Evolutionary conservation across 805 yeast genomes (phyloP), one percentile per base, ranked within the genome.

Genomic region (Hanseniaspora valbyensis): DNA sequence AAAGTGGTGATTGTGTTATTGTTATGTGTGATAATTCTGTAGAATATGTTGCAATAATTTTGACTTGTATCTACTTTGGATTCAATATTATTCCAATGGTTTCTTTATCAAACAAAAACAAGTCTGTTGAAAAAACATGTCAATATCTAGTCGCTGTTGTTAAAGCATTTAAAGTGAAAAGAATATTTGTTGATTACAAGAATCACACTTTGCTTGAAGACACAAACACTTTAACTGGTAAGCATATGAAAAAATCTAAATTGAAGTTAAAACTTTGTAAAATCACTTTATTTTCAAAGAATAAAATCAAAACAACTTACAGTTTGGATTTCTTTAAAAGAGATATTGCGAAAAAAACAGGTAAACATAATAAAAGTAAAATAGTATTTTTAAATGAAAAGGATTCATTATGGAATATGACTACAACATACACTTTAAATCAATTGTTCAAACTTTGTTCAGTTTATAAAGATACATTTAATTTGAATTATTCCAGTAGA

Each of bases 381-480:
- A 49, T 65, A 1, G 54, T 64, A 8, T 65, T 66, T 64, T 56
- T 65, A n/a, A 53, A 61, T 44, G 53, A 56, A 19, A 59, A 58
- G 19, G 50, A 53, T 42, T 63, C 61, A 48, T 44, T 54, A 12
- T 54, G 56, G 18, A 58, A 64, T 42, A 52, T 60, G n/a, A 65
- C 61, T 44, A 58, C 62, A 12, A 53, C 57, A 6, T 58, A 62
- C 65, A 78, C 77, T 22, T 92, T 84, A 61, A 67, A 72, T 37
- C 74, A 77, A 44, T 68, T 92, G 12, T 65, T 89, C 57, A 81
- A 86, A 2, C 75, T 85, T 63, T 88, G 96, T 65, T 87, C 89
- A 59, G 83, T 85, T 19, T 74, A 87, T 60, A 90, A 92, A 58
- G 96, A 90, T 61, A 90, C 97, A 0, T 85, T 95, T 59, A 90